phyloP scores from a whole-genome alignment of 345 rosid genomes.

The Camelina neglecta region DNA sequence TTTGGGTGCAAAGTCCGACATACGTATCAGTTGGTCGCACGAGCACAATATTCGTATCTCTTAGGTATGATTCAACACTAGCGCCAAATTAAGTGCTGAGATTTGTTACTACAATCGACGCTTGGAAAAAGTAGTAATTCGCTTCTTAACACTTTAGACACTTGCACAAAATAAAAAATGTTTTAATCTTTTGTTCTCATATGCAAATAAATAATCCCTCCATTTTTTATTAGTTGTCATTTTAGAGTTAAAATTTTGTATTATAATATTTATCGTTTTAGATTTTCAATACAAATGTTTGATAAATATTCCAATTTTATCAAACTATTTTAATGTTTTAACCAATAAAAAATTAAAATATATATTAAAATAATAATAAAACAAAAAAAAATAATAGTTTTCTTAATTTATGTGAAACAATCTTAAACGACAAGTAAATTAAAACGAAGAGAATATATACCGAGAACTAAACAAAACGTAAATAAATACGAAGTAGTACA shows the following conservation, averaged over 20 bases:
- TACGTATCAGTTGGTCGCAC: constrained; percentile 33
- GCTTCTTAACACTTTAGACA: not conserved
- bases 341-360: too few species aligned
- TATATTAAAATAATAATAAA: too few species aligned
- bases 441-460: not conserved
- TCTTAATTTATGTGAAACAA: too few species aligned
- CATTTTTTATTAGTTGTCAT: too few species aligned
- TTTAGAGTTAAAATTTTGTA: too few species aligned
- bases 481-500: not conserved
- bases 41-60: constrained; percentile 32
- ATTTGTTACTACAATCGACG: not conserved
- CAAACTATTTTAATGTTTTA: too few species aligned
- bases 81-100: not conserved
- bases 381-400: too few species aligned
- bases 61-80: too few species aligned
- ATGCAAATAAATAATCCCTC: not conserved
- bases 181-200: not conserved
- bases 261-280: too few species aligned
- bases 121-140: not conserved
- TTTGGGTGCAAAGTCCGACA: constrained; percentile 22
- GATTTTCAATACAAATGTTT: too few species aligned
- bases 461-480: not conserved
- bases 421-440: too few species aligned
- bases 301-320: too few species aligned
- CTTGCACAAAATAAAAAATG: not conserved